A percentile compares a stretch with the other conserved stretches of the same genome.
These are phyloP conservation scores for Lasiodiplodia hormozganensis DNA, from an alignment of 2,329 filamentous ascomycete genomes.

Conservation along the genomic window DNA sequence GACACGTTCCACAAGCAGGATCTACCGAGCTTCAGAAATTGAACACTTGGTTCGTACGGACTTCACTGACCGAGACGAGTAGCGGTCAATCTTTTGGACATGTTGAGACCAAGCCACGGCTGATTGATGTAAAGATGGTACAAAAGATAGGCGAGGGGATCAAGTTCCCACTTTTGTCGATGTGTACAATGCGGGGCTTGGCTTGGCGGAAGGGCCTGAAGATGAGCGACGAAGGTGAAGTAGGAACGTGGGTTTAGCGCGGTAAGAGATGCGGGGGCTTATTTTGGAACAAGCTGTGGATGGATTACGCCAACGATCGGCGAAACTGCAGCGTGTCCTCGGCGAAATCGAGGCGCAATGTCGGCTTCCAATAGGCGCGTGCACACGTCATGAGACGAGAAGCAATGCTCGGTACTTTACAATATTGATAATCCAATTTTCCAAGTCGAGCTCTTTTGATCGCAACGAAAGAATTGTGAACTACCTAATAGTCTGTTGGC, in stretches of 20 bases:
- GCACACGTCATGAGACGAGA: background rate
- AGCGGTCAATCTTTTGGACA: constrained; percentile 23
- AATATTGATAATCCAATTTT: background rate
- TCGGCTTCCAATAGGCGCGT: background rate
- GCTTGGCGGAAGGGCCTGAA: background rate
- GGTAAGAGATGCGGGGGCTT: background rate
- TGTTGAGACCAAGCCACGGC: background rate
- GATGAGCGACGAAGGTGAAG: background rate
- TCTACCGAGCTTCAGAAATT: constrained; percentile 20
- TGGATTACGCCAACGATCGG: background rate
- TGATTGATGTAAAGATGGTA: background rate
- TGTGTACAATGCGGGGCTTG: background rate
- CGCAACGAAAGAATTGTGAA: background rate
- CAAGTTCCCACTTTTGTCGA: background rate
- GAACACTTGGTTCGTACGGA: background rate
- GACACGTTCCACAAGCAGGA: constrained; percentile 33
- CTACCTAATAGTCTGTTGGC: background rate
- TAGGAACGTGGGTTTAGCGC: background rate
- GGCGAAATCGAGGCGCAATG: constrained; percentile 1
- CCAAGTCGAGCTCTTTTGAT: background rate
- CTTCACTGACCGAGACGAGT: constrained; percentile 14
- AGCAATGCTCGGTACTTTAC: background rate
- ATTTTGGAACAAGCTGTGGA: background rate
- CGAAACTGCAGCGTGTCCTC: background rate
- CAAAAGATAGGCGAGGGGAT: background rate